These are phyloP conservation scores for Penicillium psychrosexuale DNA, from an alignment of 2,329 filamentous ascomycete genomes.

Conservation along the genomic window DNA sequence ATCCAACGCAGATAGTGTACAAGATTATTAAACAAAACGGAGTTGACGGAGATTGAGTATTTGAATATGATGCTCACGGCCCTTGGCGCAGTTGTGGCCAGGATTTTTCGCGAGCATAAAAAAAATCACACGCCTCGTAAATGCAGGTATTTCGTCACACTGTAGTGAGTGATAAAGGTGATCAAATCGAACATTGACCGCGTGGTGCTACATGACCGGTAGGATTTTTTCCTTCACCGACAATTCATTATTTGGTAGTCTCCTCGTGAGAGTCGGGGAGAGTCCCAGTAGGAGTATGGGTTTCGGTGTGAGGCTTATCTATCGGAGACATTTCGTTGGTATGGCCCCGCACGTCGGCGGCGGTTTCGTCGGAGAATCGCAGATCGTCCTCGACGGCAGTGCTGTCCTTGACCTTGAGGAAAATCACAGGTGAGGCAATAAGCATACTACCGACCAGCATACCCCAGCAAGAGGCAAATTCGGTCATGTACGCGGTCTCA, in stretches of 20 bases:
- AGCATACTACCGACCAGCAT: constrained; percentile 71
- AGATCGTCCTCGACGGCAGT: constrained; percentile 78
- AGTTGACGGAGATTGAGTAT: constrained; percentile 1
- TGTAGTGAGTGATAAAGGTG: not conserved
- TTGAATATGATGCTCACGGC: not conserved
- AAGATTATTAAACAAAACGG: not conserved
- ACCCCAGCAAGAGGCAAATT: constrained; percentile 75
- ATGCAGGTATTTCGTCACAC: constrained; percentile 10
- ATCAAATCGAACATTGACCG: constrained; percentile 1
- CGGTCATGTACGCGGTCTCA: constrained; percentile 62
- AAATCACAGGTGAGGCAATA: constrained; percentile 74
- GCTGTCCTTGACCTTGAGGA: constrained; percentile 76
- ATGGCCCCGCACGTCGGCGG: constrained; percentile 60
- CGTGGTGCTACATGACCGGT: constrained; percentile 4
- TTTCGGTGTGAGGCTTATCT: constrained; percentile 17
- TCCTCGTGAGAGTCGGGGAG: constrained; percentile 10
- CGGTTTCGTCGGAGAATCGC: constrained; percentile 77
- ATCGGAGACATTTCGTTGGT: constrained; percentile 17
- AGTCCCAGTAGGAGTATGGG: not conserved
- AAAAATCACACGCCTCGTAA: constrained; percentile 13
- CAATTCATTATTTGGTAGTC: constrained; percentile 5
- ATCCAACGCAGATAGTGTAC: constrained; percentile 1
- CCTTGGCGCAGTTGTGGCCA: not conserved
- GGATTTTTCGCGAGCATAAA: not conserved
- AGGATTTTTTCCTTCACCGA: not conserved